Evolutionary conservation across 257 asterid species (phyloP), one percentile per base, ranked within the genome.

Genomic region (Solanum peruvianum): DNA sequence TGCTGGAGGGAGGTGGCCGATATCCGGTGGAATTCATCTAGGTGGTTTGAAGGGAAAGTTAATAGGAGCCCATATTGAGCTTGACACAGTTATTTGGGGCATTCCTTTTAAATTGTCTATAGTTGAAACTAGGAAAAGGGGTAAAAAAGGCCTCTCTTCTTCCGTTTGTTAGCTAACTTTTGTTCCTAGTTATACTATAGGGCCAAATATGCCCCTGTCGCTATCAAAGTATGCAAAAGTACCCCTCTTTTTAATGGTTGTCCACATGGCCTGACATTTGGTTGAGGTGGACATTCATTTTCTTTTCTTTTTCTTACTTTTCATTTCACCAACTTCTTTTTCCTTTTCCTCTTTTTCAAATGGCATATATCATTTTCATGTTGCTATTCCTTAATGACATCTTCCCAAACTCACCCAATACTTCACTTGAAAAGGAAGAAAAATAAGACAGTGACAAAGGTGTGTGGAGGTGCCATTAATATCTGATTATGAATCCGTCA

Each of bases 391-490:
- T 62, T 15, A 62, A 62, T 62, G 70, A n/a, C 33, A 64, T 64
- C 70, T 62, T 62, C 70, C 70, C 70, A 64, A n/a, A n/a, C 70
- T 64, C 33, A 64, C 70, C 70, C 33, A 11, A 64, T 3, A 64
- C 70, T n/a, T 64, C 4, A 64, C 33, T 3, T 2, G 23, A 75
- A n/a, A 21, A 44, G 4, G 29, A n/a, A 25, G 18, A 25, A 56
- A 56, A 56, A 56, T 18, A 56, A 44, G 4, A 77, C 16, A 41
- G 35, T 44, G n/a, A 71, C 31, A 6, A 11, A 91, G 20, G 93
- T 96, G 99, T 95, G 99, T 88, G 98, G 98, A 45, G 99, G 98
- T 78, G 94, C 96, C 70, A 91, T 92, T 92, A 31, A 96, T 96
- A 87, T 92, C 96, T 41, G 96, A 90, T 39, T 96, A 93, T 47